Conservation (phyloP, 176 grass and related monocot genomes). For the Areca catechu region DNA sequence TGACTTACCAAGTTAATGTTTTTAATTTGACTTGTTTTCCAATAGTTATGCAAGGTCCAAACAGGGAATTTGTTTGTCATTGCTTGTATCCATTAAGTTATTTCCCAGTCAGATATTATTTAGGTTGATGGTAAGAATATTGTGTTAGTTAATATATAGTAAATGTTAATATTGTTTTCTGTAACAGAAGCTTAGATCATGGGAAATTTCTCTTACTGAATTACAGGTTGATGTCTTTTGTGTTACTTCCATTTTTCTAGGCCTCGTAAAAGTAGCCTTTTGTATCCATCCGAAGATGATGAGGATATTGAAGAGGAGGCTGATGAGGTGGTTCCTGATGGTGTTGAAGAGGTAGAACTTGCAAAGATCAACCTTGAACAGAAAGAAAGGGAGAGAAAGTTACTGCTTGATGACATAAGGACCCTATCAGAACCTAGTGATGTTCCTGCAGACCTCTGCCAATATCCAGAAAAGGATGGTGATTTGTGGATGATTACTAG, state of each 20-base stretch:
- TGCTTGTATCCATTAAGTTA: no score
- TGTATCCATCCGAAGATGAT: slow-evolving; percentile 84
- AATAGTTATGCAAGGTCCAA: no score
- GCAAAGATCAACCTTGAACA: slow-evolving; percentile 86
- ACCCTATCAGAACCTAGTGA: slow-evolving; percentile 46
- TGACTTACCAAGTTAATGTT: no score
- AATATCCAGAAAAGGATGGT: slow-evolving; percentile 47
- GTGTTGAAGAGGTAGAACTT: slow-evolving; percentile 98
- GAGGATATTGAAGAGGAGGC: slow-evolving; percentile 99
- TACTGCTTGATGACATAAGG: slow-evolving; percentile 91
- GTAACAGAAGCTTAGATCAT: no score
- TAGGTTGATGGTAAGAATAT: no score
- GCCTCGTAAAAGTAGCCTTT: slow-evolving; percentile 88
- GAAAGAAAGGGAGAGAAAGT: slow-evolving; percentile 78
- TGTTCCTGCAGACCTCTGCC: slow-evolving; percentile 33
- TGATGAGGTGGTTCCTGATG: slow-evolving; percentile 97
- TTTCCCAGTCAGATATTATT: no score
- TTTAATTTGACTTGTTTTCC: no score
- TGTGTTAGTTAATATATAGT: no score
- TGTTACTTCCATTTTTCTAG: slow-evolving; percentile 13
- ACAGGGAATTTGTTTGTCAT: no score
- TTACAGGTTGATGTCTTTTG: no score
- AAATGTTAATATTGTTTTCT: no score
- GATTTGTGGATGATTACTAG: slow-evolving; percentile 83
- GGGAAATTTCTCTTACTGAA: no score